Conservation (phyloP, 257 asterid genomes). For the Ilex asprella region DNA sequence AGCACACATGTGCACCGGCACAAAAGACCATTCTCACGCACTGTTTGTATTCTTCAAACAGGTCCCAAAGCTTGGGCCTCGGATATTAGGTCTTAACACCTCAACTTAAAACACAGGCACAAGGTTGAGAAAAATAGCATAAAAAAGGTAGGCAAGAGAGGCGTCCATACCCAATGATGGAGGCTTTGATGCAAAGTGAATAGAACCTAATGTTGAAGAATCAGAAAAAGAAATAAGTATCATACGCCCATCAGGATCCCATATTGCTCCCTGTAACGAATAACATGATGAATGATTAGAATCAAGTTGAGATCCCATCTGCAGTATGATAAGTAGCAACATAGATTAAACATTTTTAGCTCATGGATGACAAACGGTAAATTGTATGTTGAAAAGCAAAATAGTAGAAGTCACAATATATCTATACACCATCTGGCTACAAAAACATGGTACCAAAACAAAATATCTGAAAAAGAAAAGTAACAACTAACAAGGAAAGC, state of each 20-base stretch:
- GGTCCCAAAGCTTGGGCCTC: too few species aligned
- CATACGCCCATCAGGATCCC: slow-evolving; percentile 97
- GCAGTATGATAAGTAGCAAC: slow-evolving; percentile 6
- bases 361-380: neutral
- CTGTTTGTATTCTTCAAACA: too few species aligned
- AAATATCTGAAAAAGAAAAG: too few species aligned
- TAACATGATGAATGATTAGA: slow-evolving; percentile 16
- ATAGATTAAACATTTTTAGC: slow-evolving; percentile 1
- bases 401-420: slow-evolving; percentile 4
- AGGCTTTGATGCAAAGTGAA: slow-evolving; percentile 91
- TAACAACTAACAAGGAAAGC: too few species aligned
- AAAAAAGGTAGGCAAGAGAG: slow-evolving; percentile 7
- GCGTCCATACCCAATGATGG: slow-evolving; percentile 69
- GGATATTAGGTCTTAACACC: too few species aligned
- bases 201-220: slow-evolving; percentile 73
- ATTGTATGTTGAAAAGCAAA: neutral
- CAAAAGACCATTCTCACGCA: too few species aligned
- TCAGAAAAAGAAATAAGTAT: slow-evolving; percentile 62
- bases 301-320: neutral
- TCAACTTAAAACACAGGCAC: neutral
- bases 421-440: neutral
- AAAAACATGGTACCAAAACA: slow-evolving; percentile 5
- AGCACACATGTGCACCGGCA: too few species aligned
- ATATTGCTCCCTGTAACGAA: slow-evolving; percentile 72
- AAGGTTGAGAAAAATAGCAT: neutral